Evolutionary conservation across 1,284 basidiomycete species (phyloP).

Genomic region (Gomphus sp.): DNA sequence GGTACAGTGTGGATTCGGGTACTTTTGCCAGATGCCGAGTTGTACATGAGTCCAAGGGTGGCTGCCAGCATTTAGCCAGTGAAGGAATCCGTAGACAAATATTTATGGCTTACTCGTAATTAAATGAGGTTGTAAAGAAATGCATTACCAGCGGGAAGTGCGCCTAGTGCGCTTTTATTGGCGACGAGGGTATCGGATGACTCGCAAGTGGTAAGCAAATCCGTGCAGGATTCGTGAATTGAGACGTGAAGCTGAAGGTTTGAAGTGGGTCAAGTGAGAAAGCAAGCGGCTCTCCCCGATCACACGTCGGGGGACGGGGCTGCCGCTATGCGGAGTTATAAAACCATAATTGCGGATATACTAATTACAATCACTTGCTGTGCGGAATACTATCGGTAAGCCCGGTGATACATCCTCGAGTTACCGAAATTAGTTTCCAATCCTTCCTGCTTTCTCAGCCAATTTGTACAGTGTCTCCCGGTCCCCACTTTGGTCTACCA

Average conservation of each 20-base stretch:
- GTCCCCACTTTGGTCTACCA: conserved; percentile 31
- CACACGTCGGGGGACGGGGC: background rate
- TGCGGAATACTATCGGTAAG: no score
- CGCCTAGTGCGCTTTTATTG: conserved; percentile 8
- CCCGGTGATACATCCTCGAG: background rate
- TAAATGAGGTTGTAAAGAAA: conserved; percentile 66
- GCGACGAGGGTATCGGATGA: background rate
- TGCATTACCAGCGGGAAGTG: conserved; percentile 37
- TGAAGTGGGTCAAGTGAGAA: background rate
- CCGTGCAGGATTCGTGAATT: background rate
- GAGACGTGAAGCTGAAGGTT: background rate
- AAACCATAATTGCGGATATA: background rate
- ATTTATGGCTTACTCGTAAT: conserved; percentile 50
- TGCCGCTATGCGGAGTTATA: background rate
- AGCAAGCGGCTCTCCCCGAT: background rate
- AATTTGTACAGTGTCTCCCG: conserved; percentile 24
- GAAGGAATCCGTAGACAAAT: background rate
- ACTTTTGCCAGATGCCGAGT: conserved; percentile 90
- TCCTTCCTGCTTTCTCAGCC: conserved; percentile 7
- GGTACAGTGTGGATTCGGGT: conserved; percentile 87
- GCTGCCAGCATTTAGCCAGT: conserved; percentile 29
- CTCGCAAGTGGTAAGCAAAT: background rate
- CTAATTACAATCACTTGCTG: no score
- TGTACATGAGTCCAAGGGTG: conserved; percentile 83
- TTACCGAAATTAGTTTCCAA: background rate